Evolutionary conservation across 768 basidiomycete species (phyloP), one percentile per base, ranked within the genome.

Genomic region (Dictyophora rubrovolvata): DNA sequence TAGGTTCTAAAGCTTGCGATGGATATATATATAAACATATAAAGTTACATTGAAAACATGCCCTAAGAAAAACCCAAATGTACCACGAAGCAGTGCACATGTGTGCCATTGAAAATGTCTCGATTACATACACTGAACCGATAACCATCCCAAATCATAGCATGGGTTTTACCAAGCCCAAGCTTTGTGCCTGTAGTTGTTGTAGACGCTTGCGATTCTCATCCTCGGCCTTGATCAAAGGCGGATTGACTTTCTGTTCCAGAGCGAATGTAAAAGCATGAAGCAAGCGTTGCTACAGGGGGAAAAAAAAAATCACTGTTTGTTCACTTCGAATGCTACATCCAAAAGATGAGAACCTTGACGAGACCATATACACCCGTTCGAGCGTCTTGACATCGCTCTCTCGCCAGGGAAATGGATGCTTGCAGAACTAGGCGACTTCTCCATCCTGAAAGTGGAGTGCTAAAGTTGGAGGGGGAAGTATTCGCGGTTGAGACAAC

Each of bases 331-430:
- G 4, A 14, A n/a, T 42, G 12, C 10, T 9, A 14, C n/a, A 14
- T 42, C n/a, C 11, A 42, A n/a, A 12, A 59, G 5, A 55, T 57
- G 51, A 7, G 0, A 64, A 84, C 85, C 78, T 86, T 88, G 66
- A 88, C 86, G 54, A 85, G 54, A 8, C 87, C 88, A 82, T 83
- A 89, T 18, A 81, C 86, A 14, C 86, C 86, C 4, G 69, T 69
- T 48, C 75, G 71, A 9, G 87, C 80, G 61, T 82, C 75, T 23
- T 60, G 68, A 37, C 78, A 73, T 55, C 85, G 70, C 48, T 71
- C 67, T 20, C 79, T 75, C 2, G 83, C 89, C 18, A 90, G 64
- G 62, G 82, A 77, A 54, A 78, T 77, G 0, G 88, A 87, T 58
- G 83, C 83, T 23, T 75, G 74, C n/a, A 90, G 65, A 4, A 93